These are phyloP conservation scores for Mallotus repandus DNA, from an alignment of 441 rosid genomes.

Conservation along the genomic window DNA sequence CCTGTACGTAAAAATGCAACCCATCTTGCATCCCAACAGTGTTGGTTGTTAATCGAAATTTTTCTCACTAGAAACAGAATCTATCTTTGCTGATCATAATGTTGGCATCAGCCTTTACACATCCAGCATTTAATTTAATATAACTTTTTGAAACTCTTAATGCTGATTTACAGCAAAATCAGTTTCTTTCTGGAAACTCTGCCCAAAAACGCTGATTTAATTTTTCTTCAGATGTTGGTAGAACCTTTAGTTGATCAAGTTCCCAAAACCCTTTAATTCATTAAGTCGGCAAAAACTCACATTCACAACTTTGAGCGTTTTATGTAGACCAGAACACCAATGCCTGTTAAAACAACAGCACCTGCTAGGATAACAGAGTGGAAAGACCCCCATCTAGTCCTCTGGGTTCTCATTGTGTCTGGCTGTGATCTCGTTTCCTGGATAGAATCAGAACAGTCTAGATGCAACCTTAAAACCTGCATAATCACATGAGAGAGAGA, in stretches of 20 bases:
- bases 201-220: neutral
- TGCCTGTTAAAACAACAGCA: slow-evolving; percentile 58
- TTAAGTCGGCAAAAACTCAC: neutral
- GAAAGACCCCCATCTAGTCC: slow-evolving; percentile 33
- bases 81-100: neutral
- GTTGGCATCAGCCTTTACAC: neutral
- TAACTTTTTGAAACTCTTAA: neutral
- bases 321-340: slow-evolving; percentile 55
- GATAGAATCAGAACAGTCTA: slow-evolving; percentile 50
- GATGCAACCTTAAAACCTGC: slow-evolving; percentile 75
- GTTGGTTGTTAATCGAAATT: neutral
- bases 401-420: slow-evolving; percentile 20
- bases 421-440: slow-evolving; percentile 31
- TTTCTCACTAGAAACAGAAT: neutral
- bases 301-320: slow-evolving; percentile 56
- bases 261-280: neutral
- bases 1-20: neutral
- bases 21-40: neutral
- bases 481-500: neutral
- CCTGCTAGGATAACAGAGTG: slow-evolving; percentile 53
- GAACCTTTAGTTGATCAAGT: neutral
- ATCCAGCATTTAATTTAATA: neutral
- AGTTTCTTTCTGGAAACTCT: neutral
- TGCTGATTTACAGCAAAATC: neutral
- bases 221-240: slow-evolving; percentile 3